phyloP scores from a whole-genome alignment of 2,329 filamentous ascomycete species.

The Trichoderma endophyticum region DNA sequence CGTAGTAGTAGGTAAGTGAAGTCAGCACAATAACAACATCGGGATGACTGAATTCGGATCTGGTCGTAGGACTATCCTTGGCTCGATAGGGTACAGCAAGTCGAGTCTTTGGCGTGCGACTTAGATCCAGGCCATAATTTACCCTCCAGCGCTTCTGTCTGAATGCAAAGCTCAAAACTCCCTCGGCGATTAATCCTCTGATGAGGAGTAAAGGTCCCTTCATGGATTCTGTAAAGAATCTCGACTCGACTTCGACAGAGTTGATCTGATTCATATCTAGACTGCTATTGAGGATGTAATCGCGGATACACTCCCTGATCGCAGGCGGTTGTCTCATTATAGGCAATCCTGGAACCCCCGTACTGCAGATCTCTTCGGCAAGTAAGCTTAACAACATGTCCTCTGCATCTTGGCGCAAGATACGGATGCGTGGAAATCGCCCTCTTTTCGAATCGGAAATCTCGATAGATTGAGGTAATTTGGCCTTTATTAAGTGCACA shows the following conservation, averaged over 20 bases:
- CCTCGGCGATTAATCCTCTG: constrained; percentile 53
- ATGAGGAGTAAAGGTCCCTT: constrained; percentile 42
- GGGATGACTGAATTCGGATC: constrained; percentile 61
- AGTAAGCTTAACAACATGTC: constrained; percentile 32
- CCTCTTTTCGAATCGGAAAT: constrained; percentile 31
- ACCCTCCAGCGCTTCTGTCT: constrained; percentile 61
- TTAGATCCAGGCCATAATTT: constrained; percentile 56
- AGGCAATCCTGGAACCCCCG: constrained; percentile 42
- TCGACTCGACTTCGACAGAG: background rate
- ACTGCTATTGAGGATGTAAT: background rate
- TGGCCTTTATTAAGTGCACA: background rate
- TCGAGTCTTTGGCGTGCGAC: constrained; percentile 38
- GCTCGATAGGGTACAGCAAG: constrained; percentile 59
- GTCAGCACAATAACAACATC: constrained; percentile 58
- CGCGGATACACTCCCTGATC: background rate
- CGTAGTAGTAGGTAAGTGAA: constrained; percentile 54
- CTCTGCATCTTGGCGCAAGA: constrained; percentile 39
- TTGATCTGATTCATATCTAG: background rate
- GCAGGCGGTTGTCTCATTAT: constrained; percentile 33
- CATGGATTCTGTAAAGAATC: constrained; percentile 23
- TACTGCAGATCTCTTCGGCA: constrained; percentile 40
- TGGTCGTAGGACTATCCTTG: constrained; percentile 53
- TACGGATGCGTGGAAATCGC: constrained; percentile 47
- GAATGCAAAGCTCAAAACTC: constrained; percentile 53
- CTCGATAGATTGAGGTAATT: constrained; percentile 42